These are phyloP conservation scores for Xylaria flabelliformis DNA, from an alignment of 495 filamentous ascomycete genomes.

Conservation along the genomic window DNA sequence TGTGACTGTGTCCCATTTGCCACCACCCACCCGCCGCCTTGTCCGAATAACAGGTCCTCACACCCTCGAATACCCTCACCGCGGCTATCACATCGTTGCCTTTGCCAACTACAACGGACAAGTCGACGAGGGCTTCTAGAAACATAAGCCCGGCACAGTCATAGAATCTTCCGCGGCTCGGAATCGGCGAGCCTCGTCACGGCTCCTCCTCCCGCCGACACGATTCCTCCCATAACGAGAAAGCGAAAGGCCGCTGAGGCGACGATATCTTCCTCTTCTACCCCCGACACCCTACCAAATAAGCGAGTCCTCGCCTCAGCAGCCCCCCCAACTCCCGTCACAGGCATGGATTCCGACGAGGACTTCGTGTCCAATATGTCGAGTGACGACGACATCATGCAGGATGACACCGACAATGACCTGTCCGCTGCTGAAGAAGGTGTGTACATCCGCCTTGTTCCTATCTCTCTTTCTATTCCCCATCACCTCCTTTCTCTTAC, in stretches of 20 bases:
- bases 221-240: slow-evolving; percentile 69
- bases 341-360: slow-evolving; percentile 95
- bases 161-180: slow-evolving; percentile 29
- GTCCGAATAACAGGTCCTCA: not conserved
- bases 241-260: slow-evolving; percentile 94
- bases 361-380: slow-evolving; percentile 89
- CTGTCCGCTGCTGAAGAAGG: slow-evolving; percentile 78
- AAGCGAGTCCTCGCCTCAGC: slow-evolving; percentile 61
- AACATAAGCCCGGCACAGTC: not conserved
- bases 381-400: slow-evolving; percentile 76
- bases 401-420: slow-evolving; percentile 75
- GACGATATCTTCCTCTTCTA: slow-evolving; percentile 57
- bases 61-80: not conserved
- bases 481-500: slow-evolving; percentile 6
- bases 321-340: slow-evolving; percentile 67
- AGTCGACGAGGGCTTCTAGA: not conserved
- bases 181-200: slow-evolving; percentile 34
- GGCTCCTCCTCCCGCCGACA: slow-evolving; percentile 47
- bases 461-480: slow-evolving; percentile 12
- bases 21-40: not conserved
- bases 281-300: slow-evolving; percentile 47
- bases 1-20: not conserved
- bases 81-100: not conserved
- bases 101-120: not conserved
- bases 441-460: slow-evolving; percentile 47